Base-by-base conservation (phyloP, 148 eudicot genomes). In the Rhododendron ferrugineum region DNA sequence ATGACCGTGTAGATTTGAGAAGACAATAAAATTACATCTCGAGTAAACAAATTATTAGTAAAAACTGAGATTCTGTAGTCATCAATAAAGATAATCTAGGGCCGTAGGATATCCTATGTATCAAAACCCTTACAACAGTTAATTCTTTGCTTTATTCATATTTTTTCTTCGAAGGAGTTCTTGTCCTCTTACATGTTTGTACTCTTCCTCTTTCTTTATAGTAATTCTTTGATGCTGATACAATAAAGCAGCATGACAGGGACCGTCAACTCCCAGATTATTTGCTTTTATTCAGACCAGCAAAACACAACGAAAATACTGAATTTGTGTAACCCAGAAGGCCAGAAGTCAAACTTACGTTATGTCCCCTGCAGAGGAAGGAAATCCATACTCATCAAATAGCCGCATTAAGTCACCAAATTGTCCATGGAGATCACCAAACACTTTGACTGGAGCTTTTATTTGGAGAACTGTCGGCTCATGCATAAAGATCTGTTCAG, bases 381-480 rank as follows among this genome's bases (percentile, higher is more conserved):
- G 99, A 90, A 93, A 95, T 83, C 99, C 99, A 90, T 97, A 97
- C 92, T 97, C 99, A 86, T 97, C 98, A 89, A 97, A 97, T 80
- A 95, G 88, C 56, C 99, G 94, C 99, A 97, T 97, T 80, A 97
- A 84, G 87, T 97, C 99, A 85, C 98, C 99, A 86, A 94, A 97
- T 81, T 97, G 99, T 80, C 99, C 99, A 89, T 97, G 99, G 77
- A 97, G 99, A 90, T 97, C 99, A 86, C 99, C 99, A 85, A 97
- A 97, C 78, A 97, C 96, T 92, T 97, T 97, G 87, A 97, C 89
- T 62, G 99, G 99, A 86, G 99, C 99, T 90, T 91, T 94, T 82
- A 97, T 82, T 89, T 97, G 98, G 86, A 97, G 99, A 89, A 97
- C 98, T n/a, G 95, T 95, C 20, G 94, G 90, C 91, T 97, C 98